These are phyloP conservation scores for Sarocladium brachiariae DNA, from an alignment of 2,329 filamentous ascomycete species.

Conservation along the genomic window DNA sequence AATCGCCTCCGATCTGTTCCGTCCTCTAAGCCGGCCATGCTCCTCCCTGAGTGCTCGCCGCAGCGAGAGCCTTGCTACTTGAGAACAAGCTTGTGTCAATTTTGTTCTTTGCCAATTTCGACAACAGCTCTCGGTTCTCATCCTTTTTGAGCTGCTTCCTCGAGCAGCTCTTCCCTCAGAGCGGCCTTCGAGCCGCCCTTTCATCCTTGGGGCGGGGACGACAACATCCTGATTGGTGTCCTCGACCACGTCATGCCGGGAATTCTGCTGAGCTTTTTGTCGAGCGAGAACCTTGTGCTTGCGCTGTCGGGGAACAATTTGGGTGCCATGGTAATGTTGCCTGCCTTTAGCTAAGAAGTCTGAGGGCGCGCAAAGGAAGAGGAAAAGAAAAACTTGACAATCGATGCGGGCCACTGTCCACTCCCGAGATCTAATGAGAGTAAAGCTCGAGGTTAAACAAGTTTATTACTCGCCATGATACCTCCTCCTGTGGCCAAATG, in stretches of 20 bases:
- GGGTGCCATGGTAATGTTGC: slow-evolving; percentile 25
- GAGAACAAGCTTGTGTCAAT: slow-evolving; percentile 76
- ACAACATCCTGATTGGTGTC: slow-evolving; percentile 38
- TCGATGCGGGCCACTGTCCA: no score
- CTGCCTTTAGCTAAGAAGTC: no score
- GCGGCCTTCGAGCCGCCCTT: slow-evolving; percentile 40
- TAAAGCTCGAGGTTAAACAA: no score
- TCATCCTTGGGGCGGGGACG: slow-evolving; percentile 28
- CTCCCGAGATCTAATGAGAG: no score
- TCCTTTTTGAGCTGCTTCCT: slow-evolving; percentile 77
- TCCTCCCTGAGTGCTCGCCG: slow-evolving; percentile 57
- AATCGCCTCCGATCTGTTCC: slow-evolving; percentile 44
- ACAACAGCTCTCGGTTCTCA: slow-evolving; percentile 76
- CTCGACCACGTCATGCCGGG: slow-evolving; percentile 30
- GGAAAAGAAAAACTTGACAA: no score
- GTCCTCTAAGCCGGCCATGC: slow-evolving; percentile 53
- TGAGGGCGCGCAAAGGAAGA: no score
- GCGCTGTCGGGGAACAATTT: slow-evolving; percentile 58
- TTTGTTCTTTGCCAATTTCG: slow-evolving; percentile 71
- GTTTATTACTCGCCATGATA: no score
- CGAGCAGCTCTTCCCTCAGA: slow-evolving; percentile 36
- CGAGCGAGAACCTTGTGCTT: slow-evolving; percentile 65
- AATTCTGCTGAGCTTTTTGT: slow-evolving; percentile 41
- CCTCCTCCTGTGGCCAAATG: no score
- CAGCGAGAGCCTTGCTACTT: slow-evolving; percentile 69